Evolutionary conservation across 345 rosid genomes (phyloP), one percentile per base, ranked within the genome.

Genomic region (Arabis hirsuta): DNA sequence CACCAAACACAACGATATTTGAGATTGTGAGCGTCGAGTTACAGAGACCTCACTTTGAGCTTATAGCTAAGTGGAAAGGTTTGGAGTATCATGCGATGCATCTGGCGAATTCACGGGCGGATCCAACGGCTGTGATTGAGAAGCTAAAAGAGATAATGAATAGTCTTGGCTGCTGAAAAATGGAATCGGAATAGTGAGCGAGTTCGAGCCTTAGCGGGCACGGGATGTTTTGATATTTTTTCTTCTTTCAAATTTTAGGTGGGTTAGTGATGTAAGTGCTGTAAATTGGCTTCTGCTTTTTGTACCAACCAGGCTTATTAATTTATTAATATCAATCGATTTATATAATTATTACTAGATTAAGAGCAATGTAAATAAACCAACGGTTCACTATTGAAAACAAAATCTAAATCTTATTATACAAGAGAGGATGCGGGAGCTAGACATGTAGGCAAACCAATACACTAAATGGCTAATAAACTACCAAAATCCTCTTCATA

Each of bases 11-110:
- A 11, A 90, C 93, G 48, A 82, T 95, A 67, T 84, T 95, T 10
- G 98, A 91, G 85, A 84, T 95, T 22, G 65, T 91, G 6, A 87
- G 96, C 73, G 65, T 74, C 9, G 67, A 74, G 39, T 95, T 78
- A 62, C 81, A 82, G 55, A 84, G 99, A 14, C 99, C 96, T 0
- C 99, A 95, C 73, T 95, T 91, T 78, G 79, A 73, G 61, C 78
- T 88, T 73, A 91, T 95, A 74, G 87, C 96, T 9, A 81, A 69
- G 69, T 91, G 99, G 99, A 95, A 90, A 85, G 99, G 99, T 16
- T 82, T 95, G 80, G 90, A 88, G 50, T 95, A 88, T 75, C 96
- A 87, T 32, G 90, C 90, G 45, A 88, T 95, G 60, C 65, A 91
- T 73, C 92, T 91, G 24, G 65, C 60, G 3, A 93, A 85, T 50